These are phyloP conservation scores for Candida insectorum DNA, from an alignment of 805 yeast species.

Conservation along the genomic window DNA sequence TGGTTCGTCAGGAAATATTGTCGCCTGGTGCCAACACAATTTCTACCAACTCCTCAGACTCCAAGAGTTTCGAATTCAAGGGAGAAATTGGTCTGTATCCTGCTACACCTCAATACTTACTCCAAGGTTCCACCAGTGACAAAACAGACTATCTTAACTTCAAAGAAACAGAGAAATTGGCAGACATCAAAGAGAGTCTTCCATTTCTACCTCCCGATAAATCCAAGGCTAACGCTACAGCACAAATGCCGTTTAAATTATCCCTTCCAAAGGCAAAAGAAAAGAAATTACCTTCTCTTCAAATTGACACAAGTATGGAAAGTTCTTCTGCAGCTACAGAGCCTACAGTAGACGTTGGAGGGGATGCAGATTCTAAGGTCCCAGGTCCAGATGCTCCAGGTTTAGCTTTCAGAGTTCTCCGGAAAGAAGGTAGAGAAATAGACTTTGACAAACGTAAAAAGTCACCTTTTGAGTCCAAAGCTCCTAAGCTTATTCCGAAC, in stretches of 20 bases:
- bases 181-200: conserved; percentile 13
- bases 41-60: conserved; percentile 52
- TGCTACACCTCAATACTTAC: conserved; percentile 66
- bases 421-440: conserved; percentile 66
- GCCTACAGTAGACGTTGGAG: no score
- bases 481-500: conserved; percentile 38
- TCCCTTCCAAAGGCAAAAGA: conserved; percentile 9
- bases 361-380: neutral
- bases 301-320: conserved; percentile 12
- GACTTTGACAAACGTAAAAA: conserved; percentile 78
- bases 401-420: conserved; percentile 55
- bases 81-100: conserved; percentile 48
- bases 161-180: conserved; percentile 36
- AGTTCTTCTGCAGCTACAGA: no score
- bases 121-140: conserved; percentile 37
- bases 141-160: conserved; percentile 55
- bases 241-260: conserved; percentile 10
- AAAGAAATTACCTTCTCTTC: conserved; percentile 12
- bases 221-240: neutral
- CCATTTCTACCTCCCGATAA: conserved; percentile 5
- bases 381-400: conserved; percentile 4
- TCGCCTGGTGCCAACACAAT: conserved; percentile 32
- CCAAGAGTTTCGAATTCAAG: conserved; percentile 50
- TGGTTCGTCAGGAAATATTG: conserved; percentile 29
- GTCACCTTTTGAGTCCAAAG: conserved; percentile 59